phyloP scores from a whole-genome alignment of 139 green algal species.

The Diplosphaera chodatii region DNA sequence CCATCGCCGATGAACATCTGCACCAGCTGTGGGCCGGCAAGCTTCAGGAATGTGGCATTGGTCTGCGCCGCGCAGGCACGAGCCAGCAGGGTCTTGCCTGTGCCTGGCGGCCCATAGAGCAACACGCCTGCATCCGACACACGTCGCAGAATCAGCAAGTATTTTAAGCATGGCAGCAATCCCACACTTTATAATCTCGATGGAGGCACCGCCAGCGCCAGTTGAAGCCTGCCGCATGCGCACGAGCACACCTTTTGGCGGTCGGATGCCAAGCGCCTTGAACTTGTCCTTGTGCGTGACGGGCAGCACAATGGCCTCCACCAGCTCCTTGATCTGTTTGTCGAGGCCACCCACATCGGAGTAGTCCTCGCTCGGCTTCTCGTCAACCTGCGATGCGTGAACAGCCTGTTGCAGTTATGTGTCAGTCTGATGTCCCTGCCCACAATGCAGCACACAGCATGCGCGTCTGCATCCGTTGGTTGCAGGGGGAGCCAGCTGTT shows the following conservation, averaged over 20 bases:
- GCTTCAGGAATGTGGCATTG: constrained; percentile 98
- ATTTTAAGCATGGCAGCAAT: too few relatives aligned
- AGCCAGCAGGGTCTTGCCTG: constrained; percentile 93
- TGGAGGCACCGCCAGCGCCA: too few relatives aligned
- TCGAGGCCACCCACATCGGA: constrained; percentile 85
- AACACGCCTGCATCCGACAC: constrained; percentile 59
- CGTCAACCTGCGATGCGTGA: constrained; percentile 84
- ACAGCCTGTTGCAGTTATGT: too few relatives aligned
- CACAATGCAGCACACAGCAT: too few relatives aligned
- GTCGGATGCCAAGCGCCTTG: constrained; percentile 85
- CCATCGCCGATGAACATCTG: constrained; percentile 99
- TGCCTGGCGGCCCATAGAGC: constrained; percentile 87
- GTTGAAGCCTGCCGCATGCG: too few relatives aligned
- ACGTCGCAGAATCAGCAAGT: too few relatives aligned
- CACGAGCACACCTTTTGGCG: constrained; percentile 93
- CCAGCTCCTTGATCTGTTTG: constrained; percentile 98
- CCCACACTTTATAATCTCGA: too few relatives aligned
- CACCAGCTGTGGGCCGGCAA: constrained; percentile 89
- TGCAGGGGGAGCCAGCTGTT: too few relatives aligned
- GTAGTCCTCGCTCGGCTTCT: constrained; percentile 99
- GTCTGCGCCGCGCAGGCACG: constrained; percentile 92
- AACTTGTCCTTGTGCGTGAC: constrained; percentile 97
- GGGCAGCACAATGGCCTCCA: constrained; percentile 97
- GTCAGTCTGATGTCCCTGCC: too few relatives aligned
- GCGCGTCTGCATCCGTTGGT: too few relatives aligned